phyloP scores from a whole-genome alignment of 1,284 basidiomycete species.

The Trichosporon sp. region DNA sequence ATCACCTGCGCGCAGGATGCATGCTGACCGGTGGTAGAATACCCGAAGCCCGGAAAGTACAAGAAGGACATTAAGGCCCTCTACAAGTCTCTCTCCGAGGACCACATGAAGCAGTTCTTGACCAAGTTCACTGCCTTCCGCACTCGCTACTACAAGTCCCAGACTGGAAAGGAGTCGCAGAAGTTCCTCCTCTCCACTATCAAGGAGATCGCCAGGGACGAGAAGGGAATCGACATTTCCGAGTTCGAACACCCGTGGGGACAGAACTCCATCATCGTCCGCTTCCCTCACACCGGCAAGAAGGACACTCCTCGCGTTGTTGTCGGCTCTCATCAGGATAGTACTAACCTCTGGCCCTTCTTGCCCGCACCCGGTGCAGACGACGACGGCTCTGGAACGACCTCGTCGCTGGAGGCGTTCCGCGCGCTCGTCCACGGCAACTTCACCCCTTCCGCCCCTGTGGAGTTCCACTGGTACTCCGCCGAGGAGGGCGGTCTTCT shows the following conservation, averaged over 20 bases:
- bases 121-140: conserved; percentile 60
- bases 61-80: conserved; percentile 39
- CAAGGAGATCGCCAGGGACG: conserved; percentile 62
- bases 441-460: conserved; percentile 65
- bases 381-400: conserved; percentile 88
- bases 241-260: conserved; percentile 89
- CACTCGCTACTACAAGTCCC: conserved; percentile 52
- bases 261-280: conserved; percentile 79
- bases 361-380: conserved; percentile 69
- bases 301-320: conserved; percentile 54
- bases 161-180: conserved; percentile 71
- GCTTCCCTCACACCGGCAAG: conserved; percentile 47
- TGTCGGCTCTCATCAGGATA: conserved; percentile 84
- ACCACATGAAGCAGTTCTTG: conserved; percentile 58
- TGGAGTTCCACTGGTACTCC: conserved; percentile 96
- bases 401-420: conserved; percentile 87
- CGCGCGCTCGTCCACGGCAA: conserved; percentile 71
- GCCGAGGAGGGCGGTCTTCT: conserved; percentile 94
- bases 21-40: conserved; percentile 21
- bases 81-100: conserved; percentile 36
- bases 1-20: neutral
- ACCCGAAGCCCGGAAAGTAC: conserved; percentile 44
- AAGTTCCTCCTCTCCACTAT: conserved; percentile 75
- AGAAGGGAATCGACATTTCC: conserved; percentile 62
- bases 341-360: conserved; percentile 83